Conservation (phyloP, 768 basidiomycete genomes). For the Neoboletus magnificus region DNA sequence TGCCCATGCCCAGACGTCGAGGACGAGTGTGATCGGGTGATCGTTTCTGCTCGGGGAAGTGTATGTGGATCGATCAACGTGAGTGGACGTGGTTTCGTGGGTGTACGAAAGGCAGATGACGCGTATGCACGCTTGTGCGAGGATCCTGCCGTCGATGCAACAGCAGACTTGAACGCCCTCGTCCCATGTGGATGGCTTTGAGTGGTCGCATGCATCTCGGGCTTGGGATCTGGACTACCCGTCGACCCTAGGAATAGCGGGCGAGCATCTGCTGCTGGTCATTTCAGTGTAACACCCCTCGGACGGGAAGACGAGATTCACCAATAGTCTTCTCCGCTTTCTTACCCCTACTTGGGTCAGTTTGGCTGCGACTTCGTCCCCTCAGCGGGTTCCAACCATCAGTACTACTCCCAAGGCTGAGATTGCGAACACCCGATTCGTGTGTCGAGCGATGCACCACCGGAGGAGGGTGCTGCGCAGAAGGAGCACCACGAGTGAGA, state of each 20-base stretch:
- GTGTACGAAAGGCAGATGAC: slow-evolving; percentile 16
- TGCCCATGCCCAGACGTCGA: slow-evolving; percentile 12
- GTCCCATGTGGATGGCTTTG: background rate
- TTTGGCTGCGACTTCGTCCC: slow-evolving; percentile 33
- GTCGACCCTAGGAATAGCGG: background rate
- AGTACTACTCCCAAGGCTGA: slow-evolving; percentile 57
- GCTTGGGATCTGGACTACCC: background rate
- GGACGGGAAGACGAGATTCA: background rate
- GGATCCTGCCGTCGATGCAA: background rate
- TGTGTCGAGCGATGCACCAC: slow-evolving; percentile 32
- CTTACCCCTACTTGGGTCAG: slow-evolving; percentile 7
- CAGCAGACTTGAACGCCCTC: background rate
- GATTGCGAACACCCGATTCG: slow-evolving; percentile 55
- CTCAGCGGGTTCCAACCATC: slow-evolving; percentile 23
- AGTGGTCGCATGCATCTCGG: background rate
- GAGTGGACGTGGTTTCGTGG: slow-evolving; percentile 16
- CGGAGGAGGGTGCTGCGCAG: slow-evolving; percentile 32
- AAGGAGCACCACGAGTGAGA: slow-evolving; percentile 63
- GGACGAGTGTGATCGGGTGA: slow-evolving; percentile 24
- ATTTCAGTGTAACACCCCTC: too few species aligned
- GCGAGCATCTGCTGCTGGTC: background rate
- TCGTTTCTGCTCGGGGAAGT: slow-evolving; percentile 15
- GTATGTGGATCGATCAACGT: slow-evolving; percentile 24
- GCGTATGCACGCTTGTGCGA: slow-evolving; percentile 9
- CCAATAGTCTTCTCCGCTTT: slow-evolving; percentile 14